A percentile compares a stretch with the other conserved stretches of the same genome.
Conservation (phyloP, 306 rosid genomes). For the Prunus dulcis region DNA sequence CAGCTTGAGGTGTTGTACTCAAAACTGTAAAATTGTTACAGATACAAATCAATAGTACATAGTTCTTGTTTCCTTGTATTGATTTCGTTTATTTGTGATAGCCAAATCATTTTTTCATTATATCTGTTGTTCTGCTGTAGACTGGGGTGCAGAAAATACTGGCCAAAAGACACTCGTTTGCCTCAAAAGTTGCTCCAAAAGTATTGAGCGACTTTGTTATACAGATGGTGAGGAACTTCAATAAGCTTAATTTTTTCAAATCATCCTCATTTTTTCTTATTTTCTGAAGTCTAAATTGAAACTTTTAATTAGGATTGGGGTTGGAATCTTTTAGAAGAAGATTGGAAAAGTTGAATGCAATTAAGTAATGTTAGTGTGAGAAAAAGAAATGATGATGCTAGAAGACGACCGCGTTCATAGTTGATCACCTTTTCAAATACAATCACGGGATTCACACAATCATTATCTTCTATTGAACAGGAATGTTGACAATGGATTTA, state of each 20-base stretch:
- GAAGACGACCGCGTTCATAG: background rate
- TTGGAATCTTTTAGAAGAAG: background rate
- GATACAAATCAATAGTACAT: slow-evolving; percentile 22
- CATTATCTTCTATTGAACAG: background rate
- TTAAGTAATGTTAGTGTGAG: background rate
- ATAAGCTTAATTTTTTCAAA: background rate
- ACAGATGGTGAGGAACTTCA: background rate
- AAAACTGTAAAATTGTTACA: slow-evolving; percentile 26
- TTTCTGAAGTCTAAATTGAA: too few species aligned
- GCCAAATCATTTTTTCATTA: background rate
- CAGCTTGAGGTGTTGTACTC: slow-evolving; percentile 25
- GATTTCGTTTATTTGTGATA: background rate
- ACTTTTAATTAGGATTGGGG: too few species aligned
- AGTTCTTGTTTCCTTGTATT: background rate
- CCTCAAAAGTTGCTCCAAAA: background rate
- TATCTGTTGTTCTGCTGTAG: background rate
- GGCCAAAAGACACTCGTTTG: background rate
- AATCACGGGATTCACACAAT: background rate
- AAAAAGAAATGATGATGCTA: background rate
- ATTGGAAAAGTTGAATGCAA: background rate
- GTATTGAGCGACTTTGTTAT: background rate
- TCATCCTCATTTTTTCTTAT: too few species aligned
- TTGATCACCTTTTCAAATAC: background rate
- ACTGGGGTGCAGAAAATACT: background rate
- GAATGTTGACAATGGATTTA: background rate